Percentiles rank a stretch among this genome's conserved stretches.
Conservation (phyloP, 2,329 filamentous ascomycete genomes). For the Escovopsis sp. region DNA sequence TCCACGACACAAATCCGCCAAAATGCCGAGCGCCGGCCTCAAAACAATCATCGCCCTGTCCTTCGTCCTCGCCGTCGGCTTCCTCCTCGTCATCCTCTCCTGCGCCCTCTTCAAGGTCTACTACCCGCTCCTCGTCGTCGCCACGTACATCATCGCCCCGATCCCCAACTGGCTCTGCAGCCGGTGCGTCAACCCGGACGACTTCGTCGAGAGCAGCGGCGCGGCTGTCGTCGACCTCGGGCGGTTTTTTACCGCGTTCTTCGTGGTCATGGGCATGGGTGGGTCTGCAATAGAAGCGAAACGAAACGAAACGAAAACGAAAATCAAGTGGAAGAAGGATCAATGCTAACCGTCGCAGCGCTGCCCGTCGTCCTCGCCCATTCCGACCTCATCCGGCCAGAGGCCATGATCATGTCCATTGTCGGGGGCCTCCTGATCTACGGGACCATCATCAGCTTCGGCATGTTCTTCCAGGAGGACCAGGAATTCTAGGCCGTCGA, state of each 20-base stretch:
- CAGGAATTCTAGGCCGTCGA: constrained; percentile 61
- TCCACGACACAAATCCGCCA: constrained; percentile 13
- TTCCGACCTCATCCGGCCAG: constrained; percentile 62
- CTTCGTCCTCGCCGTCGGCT: constrained; percentile 96
- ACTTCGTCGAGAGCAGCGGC: constrained; percentile 77
- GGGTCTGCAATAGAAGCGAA: constrained; percentile 23
- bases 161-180: constrained; percentile 93
- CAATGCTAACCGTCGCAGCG: constrained; percentile 34
- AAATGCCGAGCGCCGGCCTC: constrained; percentile 67
- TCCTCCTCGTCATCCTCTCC: constrained; percentile 96
- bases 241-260: constrained; percentile 83
- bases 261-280: constrained; percentile 97
- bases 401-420: constrained; percentile 92
- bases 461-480: constrained; percentile 96
- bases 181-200: constrained; percentile 80
- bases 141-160: constrained; percentile 85
- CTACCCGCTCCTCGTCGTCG: constrained; percentile 88
- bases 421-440: constrained; percentile 89
- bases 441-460: constrained; percentile 94
- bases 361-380: constrained; percentile 81
- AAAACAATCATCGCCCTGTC: constrained; percentile 99
- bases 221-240: constrained; percentile 85
- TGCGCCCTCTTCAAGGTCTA: constrained; percentile 92
- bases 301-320: too few species aligned
- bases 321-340: too few species aligned